Percentiles rank a stretch among this genome's conserved stretches.
These are phyloP conservation scores for Olyra latifolia DNA, from an alignment of 176 grass and related monocot genomes.

Conservation along the genomic window DNA sequence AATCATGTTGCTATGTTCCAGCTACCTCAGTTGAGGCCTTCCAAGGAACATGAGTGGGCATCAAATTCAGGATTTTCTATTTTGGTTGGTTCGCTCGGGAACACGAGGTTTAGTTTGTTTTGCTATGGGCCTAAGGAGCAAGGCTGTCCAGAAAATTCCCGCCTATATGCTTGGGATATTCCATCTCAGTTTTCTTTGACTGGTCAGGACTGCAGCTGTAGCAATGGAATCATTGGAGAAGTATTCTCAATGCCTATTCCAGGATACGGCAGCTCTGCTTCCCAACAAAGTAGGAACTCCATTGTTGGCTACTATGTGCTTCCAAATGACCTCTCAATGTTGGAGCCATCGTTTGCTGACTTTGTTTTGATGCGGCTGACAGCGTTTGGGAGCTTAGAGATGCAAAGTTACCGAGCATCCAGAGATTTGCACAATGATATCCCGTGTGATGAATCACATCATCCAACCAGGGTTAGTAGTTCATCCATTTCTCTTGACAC, in stretches of 20 bases:
- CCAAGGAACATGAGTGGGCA: conserved; percentile 51
- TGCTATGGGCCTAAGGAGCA: conserved; percentile 60
- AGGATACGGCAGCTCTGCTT: conserved; percentile 28
- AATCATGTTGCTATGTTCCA: conserved; percentile 68
- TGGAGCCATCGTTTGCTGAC: conserved; percentile 34
- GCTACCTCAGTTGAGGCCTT: conserved; percentile 59
- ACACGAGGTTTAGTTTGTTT: conserved; percentile 57
- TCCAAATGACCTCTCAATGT: conserved; percentile 40
- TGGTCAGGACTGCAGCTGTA: conserved; percentile 29
- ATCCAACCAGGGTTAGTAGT: conserved; percentile 28
- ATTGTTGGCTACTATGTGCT: conserved; percentile 65
- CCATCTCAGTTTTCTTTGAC: conserved; percentile 62
- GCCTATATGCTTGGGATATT: conserved; percentile 61
- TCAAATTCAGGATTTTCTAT: conserved; percentile 66
- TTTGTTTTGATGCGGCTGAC: conserved; percentile 76
- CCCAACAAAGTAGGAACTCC: conserved; percentile 33
- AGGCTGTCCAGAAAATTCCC: conserved; percentile 36
- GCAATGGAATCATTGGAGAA: conserved; percentile 46
- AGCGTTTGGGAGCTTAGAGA: conserved; percentile 65
- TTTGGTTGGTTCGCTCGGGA: conserved; percentile 73
- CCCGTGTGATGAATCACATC: conserved; percentile 39
- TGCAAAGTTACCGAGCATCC: conserved; percentile 59
- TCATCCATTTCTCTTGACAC: conserved; percentile 36
- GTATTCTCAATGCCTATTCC: conserved; percentile 40
- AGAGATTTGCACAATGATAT: conserved; percentile 27